Evolutionary conservation across 2,329 filamentous ascomycete species (phyloP).

Genomic region (Hymenoscyphus repandus): DNA sequence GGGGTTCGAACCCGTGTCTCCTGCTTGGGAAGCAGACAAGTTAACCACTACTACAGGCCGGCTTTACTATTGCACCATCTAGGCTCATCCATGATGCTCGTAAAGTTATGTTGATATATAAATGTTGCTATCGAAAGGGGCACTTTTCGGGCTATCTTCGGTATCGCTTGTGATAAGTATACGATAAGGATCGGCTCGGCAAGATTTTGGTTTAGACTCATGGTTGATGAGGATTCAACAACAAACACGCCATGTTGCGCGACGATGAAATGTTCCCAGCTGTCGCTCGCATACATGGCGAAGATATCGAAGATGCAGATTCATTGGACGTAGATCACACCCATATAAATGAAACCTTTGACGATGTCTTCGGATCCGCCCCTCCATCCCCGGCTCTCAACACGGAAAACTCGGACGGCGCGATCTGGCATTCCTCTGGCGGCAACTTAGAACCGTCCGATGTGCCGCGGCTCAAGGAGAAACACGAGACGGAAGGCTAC

Average conservation of each 20-base stretch:
- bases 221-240: neutral
- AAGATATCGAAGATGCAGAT: neutral
- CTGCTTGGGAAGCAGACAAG: neutral
- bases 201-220: neutral
- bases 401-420: neutral
- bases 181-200: too few relatives aligned
- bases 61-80: neutral
- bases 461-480: constrained; percentile 29
- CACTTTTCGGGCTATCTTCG: too few relatives aligned
- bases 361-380: constrained; percentile 31
- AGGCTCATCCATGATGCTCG: neutral
- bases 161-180: too few relatives aligned
- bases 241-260: constrained; percentile 12
- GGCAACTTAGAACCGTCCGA: constrained; percentile 27
- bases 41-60: neutral
- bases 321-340: neutral
- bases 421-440: constrained; percentile 3
- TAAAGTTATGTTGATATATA: neutral
- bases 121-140: neutral
- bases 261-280: constrained; percentile 16
- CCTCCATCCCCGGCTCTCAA: constrained; percentile 24
- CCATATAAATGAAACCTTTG: constrained; percentile 24
- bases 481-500: constrained; percentile 68
- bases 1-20: neutral
- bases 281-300: neutral